A percentile compares a stretch with the other conserved stretches of the same genome.
These are phyloP conservation scores for Diospyros lotus DNA, from an alignment of 148 eudicot species.

Conservation along the genomic window DNA sequence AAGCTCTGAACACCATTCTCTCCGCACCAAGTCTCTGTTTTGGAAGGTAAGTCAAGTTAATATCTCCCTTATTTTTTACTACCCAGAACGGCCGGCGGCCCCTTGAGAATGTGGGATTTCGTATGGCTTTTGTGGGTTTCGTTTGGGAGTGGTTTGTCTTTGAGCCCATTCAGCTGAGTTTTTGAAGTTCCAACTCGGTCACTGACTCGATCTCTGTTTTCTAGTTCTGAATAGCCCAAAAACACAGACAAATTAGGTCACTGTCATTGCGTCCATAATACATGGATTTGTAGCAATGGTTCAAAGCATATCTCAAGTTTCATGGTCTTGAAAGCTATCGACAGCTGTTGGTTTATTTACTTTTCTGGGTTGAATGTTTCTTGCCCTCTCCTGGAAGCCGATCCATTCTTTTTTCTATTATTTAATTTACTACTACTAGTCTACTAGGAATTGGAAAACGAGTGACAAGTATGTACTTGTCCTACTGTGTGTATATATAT, in stretches of 20 bases:
- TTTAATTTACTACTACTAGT: neutral
- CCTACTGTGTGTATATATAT: neutral
- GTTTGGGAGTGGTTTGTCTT: neutral
- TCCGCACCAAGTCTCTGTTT: too few relatives aligned
- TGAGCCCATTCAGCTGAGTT: conserved; percentile 6
- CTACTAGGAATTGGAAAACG: neutral
- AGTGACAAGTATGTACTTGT: neutral
- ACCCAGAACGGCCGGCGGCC: neutral
- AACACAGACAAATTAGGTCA: neutral
- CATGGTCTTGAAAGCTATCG: neutral
- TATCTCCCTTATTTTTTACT: neutral
- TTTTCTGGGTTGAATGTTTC: conserved; percentile 7
- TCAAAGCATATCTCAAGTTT: neutral
- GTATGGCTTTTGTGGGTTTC: neutral
- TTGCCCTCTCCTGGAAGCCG: neutral
- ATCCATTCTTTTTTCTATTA: neutral
- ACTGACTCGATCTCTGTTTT: conserved; percentile 7
- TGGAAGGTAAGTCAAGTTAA: too few relatives aligned
- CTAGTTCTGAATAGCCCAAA: neutral
- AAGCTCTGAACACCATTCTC: too few relatives aligned
- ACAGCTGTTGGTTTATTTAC: neutral
- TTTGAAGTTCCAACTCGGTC: neutral
- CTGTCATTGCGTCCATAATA: neutral
- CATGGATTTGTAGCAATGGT: neutral
- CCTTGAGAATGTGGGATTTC: neutral